A percentile compares a stretch with the other conserved stretches of the same genome.
These are phyloP conservation scores for Suhomyces guaymorum DNA, from an alignment of 1,139 yeast genomes.

Conservation along the genomic window DNA sequence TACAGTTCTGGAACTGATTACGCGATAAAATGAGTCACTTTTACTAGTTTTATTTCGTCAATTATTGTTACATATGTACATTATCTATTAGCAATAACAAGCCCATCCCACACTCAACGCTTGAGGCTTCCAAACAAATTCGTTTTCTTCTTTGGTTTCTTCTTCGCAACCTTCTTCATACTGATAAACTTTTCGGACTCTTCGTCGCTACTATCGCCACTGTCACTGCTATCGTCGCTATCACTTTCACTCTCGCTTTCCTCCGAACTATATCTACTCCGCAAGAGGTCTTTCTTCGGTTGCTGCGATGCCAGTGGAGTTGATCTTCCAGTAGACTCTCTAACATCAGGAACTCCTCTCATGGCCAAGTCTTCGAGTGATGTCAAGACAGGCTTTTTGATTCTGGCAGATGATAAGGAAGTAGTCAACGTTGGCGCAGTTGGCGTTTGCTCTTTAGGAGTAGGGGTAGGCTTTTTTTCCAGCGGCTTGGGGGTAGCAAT, in stretches of 20 bases:
- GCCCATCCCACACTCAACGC: slow-evolving; percentile 5
- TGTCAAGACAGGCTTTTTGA: slow-evolving; percentile 38
- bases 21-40: too few relatives aligned
- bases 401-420: slow-evolving; percentile 12
- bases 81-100: too few relatives aligned
- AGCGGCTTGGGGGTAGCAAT: neutral
- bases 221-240: slow-evolving; percentile 18
- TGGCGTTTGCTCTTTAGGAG: too few relatives aligned
- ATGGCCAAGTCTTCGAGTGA: slow-evolving; percentile 58
- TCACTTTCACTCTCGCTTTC: slow-evolving; percentile 20
- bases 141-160: slow-evolving; percentile 12
- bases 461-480: too few relatives aligned
- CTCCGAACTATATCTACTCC: slow-evolving; percentile 4
- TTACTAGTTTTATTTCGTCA: too few relatives aligned
- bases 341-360: slow-evolving; percentile 65
- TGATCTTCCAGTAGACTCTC: slow-evolving; percentile 29
- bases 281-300: slow-evolving; percentile 4
- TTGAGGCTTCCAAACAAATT: slow-evolving; percentile 16
- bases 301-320: slow-evolving; percentile 4
- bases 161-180: slow-evolving; percentile 14
- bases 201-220: slow-evolving; percentile 15
- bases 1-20: too few relatives aligned
- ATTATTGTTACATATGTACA: too few relatives aligned
- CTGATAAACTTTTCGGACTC: slow-evolving; percentile 18
- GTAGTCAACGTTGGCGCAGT: slow-evolving; percentile 2